Evolutionary conservation across 1,284 basidiomycete genomes (phyloP), one percentile per base, ranked within the genome.

Genomic region (Salmacisia buchloeana): DNA sequence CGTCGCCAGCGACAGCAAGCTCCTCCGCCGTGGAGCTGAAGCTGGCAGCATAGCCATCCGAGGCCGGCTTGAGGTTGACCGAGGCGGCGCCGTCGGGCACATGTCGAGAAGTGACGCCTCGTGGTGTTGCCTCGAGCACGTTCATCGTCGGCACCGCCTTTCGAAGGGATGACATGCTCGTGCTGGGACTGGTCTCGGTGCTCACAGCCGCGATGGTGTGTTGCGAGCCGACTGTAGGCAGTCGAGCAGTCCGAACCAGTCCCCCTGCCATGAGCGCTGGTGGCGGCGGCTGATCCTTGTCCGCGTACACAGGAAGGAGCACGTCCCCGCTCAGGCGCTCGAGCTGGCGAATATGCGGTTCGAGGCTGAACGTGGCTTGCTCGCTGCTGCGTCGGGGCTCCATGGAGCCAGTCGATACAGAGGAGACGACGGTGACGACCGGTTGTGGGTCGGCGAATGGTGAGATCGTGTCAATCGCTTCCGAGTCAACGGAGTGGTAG

Each of bases 251-350:
- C n/a, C n/a, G n/a, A n/a, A n/a, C n/a, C n/a, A n/a, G n/a, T n/a
- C n/a, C n/a, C n/a, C n/a, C 49, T 6, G 49, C 25, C 49, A 54
- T 54, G 7, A 54, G 27, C 15, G 27, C n/a, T 7, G 49, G 49
- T 54, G 49, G 49, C 21, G 49, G 49, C n/a, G 49, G 49, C 15
- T 15, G 29, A n/a, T 54, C 49, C 49, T 54, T 54, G 13, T 31
- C 23, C 29, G 1, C 46, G 27, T 27, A 33, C 27, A 15, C 27
- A 29, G 49, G 49, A n/a, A n/a, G n/a, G 9, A 27, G 12, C 12
- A 54, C 34, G 49, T 27, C 18, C 4, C 49, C 49, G 27, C 49
- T 54, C 27, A 54, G 27, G 7, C 49, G 49, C 27, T 54, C 49
- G 29, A 54, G 21, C 21, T 54, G 49, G 27, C 49, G 31, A 31